A percentile compares a stretch with the other conserved stretches of the same genome.
Evolutionary conservation across 1,139 yeast genomes (phyloP).

Genomic region (Pichia sp.): DNA sequence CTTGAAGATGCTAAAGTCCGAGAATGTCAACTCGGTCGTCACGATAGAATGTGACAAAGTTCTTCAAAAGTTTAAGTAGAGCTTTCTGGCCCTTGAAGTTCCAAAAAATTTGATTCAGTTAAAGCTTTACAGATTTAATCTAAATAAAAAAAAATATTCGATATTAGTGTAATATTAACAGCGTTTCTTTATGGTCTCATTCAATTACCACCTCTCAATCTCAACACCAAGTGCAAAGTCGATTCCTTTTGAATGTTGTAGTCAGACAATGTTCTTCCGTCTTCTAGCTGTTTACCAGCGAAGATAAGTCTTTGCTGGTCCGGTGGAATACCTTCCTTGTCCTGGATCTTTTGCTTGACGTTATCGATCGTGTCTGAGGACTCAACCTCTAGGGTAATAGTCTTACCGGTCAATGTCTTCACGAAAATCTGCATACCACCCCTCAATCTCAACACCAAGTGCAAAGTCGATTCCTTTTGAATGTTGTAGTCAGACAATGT

Average conservation of each 20-base stretch:
- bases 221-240: slow-evolving; percentile 64
- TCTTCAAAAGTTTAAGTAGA: slow-evolving; percentile 6
- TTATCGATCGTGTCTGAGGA: slow-evolving; percentile 83
- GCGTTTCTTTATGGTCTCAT: slow-evolving; percentile 37
- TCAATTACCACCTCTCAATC: slow-evolving; percentile 73
- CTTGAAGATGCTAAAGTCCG: slow-evolving; percentile 32
- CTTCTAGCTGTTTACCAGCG: slow-evolving; percentile 85
- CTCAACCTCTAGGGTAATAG: slow-evolving; percentile 74
- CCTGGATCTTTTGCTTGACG: slow-evolving; percentile 79
- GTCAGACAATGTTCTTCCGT: slow-evolving; percentile 76
- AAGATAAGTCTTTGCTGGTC: slow-evolving; percentile 82
- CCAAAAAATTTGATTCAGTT: not conserved
- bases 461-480: slow-evolving; percentile 71
- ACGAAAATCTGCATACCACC: slow-evolving; percentile 75
- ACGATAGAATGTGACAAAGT: slow-evolving; percentile 34
- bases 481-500: slow-evolving; percentile 76
- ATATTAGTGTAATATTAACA: not conserved
- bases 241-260: slow-evolving; percentile 78
- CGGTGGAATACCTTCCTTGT: slow-evolving; percentile 84
- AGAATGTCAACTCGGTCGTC: slow-evolving; percentile 36
- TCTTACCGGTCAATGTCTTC: slow-evolving; percentile 76
- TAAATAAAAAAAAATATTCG: not conserved
- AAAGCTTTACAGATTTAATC: not conserved
- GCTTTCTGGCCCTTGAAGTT: too few relatives aligned
- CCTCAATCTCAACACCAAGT: slow-evolving; percentile 75